Conservation (phyloP, 2,329 filamentous ascomycete genomes). For the Dendryphion nanum region DNA sequence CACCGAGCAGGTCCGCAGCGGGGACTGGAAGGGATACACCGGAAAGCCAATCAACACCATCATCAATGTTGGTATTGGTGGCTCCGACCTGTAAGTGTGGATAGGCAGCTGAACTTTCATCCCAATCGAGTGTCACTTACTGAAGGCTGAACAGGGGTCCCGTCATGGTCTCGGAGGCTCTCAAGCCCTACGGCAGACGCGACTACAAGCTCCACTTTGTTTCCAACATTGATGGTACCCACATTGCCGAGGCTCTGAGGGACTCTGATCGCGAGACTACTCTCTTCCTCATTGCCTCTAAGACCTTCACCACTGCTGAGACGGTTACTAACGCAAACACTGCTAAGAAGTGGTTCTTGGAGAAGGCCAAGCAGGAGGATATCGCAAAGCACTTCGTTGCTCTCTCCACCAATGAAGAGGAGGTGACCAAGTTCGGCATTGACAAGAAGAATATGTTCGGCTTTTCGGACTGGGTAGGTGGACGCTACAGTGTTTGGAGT, state of each 20-base stretch:
- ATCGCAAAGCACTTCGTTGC: conserved; percentile 99
- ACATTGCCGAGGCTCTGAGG: conserved; percentile 90
- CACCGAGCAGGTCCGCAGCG: conserved; percentile 88
- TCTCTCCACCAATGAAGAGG: conserved; percentile 89
- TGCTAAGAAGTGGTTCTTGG: conserved; percentile 94
- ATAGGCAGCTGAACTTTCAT: not conserved
- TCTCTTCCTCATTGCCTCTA: conserved; percentile 97
- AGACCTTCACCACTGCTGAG: conserved; percentile 99
- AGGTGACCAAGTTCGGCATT: conserved; percentile 98
- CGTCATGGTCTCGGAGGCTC: conserved; percentile 97
- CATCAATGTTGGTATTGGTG: conserved; percentile 96
- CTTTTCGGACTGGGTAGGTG: conserved; percentile 98
- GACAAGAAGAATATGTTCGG: conserved; percentile 99
- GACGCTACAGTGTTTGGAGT: conserved; percentile 98
- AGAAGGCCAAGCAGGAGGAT: conserved; percentile 72
- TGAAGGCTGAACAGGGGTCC: too few species aligned
- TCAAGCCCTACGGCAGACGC: conserved; percentile 88
- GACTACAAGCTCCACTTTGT: conserved; percentile 94
- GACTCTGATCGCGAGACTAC: conserved; percentile 93
- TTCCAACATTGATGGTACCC: conserved; percentile 98
- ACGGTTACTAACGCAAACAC: conserved; percentile 96
- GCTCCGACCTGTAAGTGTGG: conserved; percentile 84
- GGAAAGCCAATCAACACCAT: conserved; percentile 97
- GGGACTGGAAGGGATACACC: conserved; percentile 94
- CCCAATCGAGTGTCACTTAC: conserved; percentile 18